A percentile compares a stretch with the other conserved stretches of the same genome.
These are phyloP conservation scores for Maudiozyma serrabonitensis DNA, from an alignment of 805 yeast genomes.

Conservation along the genomic window DNA sequence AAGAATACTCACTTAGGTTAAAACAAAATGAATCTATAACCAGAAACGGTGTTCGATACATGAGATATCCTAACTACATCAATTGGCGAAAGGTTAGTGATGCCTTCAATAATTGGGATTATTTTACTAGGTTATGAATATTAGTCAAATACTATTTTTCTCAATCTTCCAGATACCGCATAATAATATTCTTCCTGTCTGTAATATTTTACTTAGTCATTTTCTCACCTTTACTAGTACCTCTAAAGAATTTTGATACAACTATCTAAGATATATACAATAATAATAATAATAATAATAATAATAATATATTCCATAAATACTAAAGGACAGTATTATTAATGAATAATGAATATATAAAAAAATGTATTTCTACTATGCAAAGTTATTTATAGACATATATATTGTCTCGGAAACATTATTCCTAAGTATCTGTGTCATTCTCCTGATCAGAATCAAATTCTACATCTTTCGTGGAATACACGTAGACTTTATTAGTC, in stretches of 20 bases:
- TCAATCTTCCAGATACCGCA: not conserved
- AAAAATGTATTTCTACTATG: not conserved
- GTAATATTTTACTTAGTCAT: not conserved
- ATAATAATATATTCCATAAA: too few species aligned
- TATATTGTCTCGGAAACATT: not conserved
- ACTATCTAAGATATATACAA: too few species aligned
- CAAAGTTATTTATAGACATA: not conserved
- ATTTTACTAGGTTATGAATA: slow-evolving; percentile 4
- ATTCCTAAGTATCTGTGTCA: not conserved
- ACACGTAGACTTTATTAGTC: slow-evolving; percentile 33
- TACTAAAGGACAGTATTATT: too few species aligned
- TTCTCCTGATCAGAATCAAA: slow-evolving; percentile 19
- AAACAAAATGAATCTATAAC: slow-evolving; percentile 13
- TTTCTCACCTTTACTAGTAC: not conserved
- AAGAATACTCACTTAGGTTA: slow-evolving; percentile 15
- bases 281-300: too few species aligned
- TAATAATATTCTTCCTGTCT: not conserved
- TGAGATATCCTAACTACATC: slow-evolving; percentile 22
- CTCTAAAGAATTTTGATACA: too few species aligned
- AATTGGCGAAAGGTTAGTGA: slow-evolving; percentile 14
- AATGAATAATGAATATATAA: too few species aligned
- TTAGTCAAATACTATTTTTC: too few species aligned
- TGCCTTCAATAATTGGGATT: slow-evolving; percentile 26
- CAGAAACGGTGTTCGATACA: slow-evolving; percentile 21
- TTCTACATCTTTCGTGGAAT: slow-evolving; percentile 35